Evolutionary conservation across 78 protist genomes (phyloP).

Genomic region (Abeoforma whisleri): DNA sequence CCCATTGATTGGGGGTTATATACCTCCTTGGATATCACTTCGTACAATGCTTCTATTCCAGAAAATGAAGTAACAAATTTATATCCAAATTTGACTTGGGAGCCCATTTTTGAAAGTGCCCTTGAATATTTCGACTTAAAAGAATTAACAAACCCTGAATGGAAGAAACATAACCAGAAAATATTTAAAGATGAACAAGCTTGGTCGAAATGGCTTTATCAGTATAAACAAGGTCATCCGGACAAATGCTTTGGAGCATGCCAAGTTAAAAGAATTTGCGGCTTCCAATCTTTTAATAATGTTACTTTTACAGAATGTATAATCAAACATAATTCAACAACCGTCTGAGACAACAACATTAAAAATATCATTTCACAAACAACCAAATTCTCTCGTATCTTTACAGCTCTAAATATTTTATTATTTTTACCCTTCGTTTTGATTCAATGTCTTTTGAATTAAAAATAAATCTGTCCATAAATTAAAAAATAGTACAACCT

Average conservation of each 20-base stretch:
- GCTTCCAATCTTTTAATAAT: not conserved
- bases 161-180: not conserved
- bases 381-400: too few species aligned
- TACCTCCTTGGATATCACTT: not conserved
- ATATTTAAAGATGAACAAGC: not conserved
- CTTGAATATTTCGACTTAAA: not conserved
- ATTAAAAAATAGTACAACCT: too few species aligned
- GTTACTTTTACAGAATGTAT: not conserved
- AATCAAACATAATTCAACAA: not conserved
- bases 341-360: not conserved
- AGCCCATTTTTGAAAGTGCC: slow-evolving; percentile 23
- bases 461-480: too few species aligned
- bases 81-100: slow-evolving; percentile 28
- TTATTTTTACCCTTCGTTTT: too few species aligned
- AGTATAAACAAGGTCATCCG: slow-evolving; percentile 16
- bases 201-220: slow-evolving; percentile 15
- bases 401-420: too few species aligned
- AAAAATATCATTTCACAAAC: not conserved
- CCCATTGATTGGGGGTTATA: slow-evolving; percentile 7
- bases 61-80: not conserved
- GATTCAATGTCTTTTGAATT: too few species aligned
- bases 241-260: not conserved
- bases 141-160: not conserved
- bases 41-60: not conserved
- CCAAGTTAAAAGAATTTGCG: not conserved